Evolutionary conservation across 805 yeast species (phyloP).

Genomic region (Wickerhamiella allomyrinae): DNA sequence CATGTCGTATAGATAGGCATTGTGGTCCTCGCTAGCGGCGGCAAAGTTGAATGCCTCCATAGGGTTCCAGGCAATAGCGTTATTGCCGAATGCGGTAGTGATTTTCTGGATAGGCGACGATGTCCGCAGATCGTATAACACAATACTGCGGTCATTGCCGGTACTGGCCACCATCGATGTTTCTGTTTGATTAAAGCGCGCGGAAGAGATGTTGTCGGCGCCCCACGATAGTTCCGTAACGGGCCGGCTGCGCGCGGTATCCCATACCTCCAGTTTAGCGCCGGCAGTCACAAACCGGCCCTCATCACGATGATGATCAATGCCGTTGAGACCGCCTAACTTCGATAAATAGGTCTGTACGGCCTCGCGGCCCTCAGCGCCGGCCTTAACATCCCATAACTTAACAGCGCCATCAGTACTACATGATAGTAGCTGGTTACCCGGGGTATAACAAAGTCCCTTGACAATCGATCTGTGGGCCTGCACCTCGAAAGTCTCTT

Average conservation of each 20-base stretch:
- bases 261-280: conserved; percentile 84
- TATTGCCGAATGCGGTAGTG: conserved; percentile 67
- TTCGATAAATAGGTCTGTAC: conserved; percentile 71
- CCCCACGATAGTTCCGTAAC: conserved; percentile 83
- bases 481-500: conserved; percentile 59
- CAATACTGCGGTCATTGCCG: conserved; percentile 73
- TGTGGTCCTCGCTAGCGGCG: conserved; percentile 87
- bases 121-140: conserved; percentile 80
- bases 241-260: conserved; percentile 63
- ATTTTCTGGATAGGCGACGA: conserved; percentile 86
- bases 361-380: conserved; percentile 35
- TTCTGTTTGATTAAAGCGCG: conserved; percentile 80
- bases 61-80: conserved; percentile 90
- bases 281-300: conserved; percentile 84
- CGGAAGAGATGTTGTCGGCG: conserved; percentile 74
- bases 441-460: conserved; percentile 67
- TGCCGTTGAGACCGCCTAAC: conserved; percentile 56
- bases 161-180: conserved; percentile 79
- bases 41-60: conserved; percentile 94
- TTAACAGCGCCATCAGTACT: conserved; percentile 84
- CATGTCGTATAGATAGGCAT: conserved; percentile 92
- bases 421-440: conserved; percentile 56
- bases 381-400: conserved; percentile 60
- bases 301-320: conserved; percentile 74
- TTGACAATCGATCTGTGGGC: conserved; percentile 87